A percentile compares a stretch with the other conserved stretches of the same genome.
phyloP scores from a whole-genome alignment of 352 stramenopile genomes.

The Phytophthora pinifolia region DNA sequence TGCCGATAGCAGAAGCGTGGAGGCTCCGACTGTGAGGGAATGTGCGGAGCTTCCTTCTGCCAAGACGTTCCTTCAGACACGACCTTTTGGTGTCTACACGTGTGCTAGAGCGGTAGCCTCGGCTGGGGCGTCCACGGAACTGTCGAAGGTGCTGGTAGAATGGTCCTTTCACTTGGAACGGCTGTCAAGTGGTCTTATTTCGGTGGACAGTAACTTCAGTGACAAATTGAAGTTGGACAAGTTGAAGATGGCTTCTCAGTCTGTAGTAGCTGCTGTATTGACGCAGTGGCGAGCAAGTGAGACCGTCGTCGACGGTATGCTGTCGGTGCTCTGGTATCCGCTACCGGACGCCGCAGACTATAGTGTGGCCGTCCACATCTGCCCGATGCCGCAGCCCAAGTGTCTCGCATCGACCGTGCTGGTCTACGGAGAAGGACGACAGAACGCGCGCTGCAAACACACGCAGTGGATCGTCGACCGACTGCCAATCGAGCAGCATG shows the following conservation, averaged over 20 bases:
- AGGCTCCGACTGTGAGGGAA: not conserved
- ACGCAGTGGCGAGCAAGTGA: conserved; percentile 6
- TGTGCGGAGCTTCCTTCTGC: conserved; percentile 29
- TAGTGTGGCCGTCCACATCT: conserved; percentile 52
- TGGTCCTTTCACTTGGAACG: conserved; percentile 66
- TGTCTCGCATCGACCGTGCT: conserved; percentile 43
- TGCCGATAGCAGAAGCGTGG: not conserved
- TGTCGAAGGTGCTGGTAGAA: conserved; percentile 32
- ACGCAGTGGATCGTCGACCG: conserved; percentile 70
- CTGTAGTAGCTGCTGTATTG: conserved; percentile 13
- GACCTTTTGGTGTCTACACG: conserved; percentile 60
- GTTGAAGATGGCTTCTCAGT: conserved; percentile 15
- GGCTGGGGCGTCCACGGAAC: not conserved
- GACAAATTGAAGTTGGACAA: conserved; percentile 18
- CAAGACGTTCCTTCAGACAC: conserved; percentile 53
- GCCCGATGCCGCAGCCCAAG: conserved; percentile 50
- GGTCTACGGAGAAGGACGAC: conserved; percentile 45
- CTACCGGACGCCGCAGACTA: conserved; percentile 20
- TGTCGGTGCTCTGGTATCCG: conserved; percentile 65
- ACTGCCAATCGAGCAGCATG: conserved; percentile 43
- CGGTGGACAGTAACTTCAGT: conserved; percentile 1
- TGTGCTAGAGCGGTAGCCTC: conserved; percentile 41
- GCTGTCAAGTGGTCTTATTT: conserved; percentile 31
- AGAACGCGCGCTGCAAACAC: conserved; percentile 65
- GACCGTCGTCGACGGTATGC: conserved; percentile 44